phyloP scores from a whole-genome alignment of 306 rosid genomes.

The Canavalia ensiformis region DNA sequence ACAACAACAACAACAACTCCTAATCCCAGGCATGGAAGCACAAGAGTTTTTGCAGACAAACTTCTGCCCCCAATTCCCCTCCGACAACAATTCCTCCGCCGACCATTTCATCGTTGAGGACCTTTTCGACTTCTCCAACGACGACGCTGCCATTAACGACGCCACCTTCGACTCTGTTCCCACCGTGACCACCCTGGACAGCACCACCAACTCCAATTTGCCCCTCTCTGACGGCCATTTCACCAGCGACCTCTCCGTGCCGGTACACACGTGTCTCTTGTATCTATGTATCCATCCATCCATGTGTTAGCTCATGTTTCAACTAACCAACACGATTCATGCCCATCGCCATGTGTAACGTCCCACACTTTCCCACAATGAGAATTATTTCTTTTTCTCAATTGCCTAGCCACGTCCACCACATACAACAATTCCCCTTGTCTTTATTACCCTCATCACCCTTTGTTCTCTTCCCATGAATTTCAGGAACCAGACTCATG shows the following conservation, averaged over 20 bases:
- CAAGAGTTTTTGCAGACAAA: conserved; percentile 61
- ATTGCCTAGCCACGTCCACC: conserved; percentile 31
- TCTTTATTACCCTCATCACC: conserved; percentile 13
- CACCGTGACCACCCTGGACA: conserved; percentile 55
- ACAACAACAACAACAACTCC: neutral
- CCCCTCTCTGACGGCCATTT: conserved; percentile 52
- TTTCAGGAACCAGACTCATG: neutral
- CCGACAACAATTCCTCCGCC: conserved; percentile 41
- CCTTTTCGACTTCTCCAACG: conserved; percentile 84
- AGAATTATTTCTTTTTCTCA: neutral
- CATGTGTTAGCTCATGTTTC: conserved; percentile 17
- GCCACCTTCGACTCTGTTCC: conserved; percentile 53
- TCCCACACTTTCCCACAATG: neutral
- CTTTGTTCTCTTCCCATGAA: neutral
- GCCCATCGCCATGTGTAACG: neutral
- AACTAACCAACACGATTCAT: neutral
- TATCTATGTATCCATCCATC: neutral
- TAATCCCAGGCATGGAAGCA: conserved; percentile 64
- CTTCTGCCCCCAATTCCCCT: conserved; percentile 59
- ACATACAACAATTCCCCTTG: conserved; percentile 14
- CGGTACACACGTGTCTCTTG: conserved; percentile 61
- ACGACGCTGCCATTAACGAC: conserved; percentile 41
- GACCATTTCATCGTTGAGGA: conserved; percentile 86
- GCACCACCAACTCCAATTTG: conserved; percentile 63
- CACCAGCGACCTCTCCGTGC: conserved; percentile 78